Evolutionary conservation across 495 filamentous ascomycete species (phyloP), one percentile per base, ranked within the genome.

Genomic region (Aspergillus hancockii): DNA sequence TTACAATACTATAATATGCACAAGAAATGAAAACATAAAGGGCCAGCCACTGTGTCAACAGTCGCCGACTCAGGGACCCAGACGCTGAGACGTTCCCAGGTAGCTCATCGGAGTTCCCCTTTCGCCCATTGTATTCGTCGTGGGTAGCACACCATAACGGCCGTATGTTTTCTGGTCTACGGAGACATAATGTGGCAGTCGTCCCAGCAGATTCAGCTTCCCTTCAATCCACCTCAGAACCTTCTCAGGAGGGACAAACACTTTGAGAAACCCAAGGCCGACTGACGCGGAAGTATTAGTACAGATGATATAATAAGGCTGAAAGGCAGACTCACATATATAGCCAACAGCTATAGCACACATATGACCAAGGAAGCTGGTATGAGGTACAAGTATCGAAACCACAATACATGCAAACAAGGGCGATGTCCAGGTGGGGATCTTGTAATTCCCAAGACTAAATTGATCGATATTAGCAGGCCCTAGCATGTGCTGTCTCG

Each of bases 141-240:
- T 84, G 2, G 92, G 92, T 21, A 97, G 75, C 18, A 97, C 90
- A 0, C 92, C 92, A 67, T 93, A 96, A 49, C 92, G 82, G n/a
- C 92, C 92, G 67, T 91, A 95, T n/a, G 89, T 95, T 82, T 95
- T 96, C 69, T 96, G 92, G 67, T 97, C 92, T 13, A 97, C 85
- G 19, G 89, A 92, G 16, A 97, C 87, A 66, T 95, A 97, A 72
- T 93, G 89, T 16, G 92, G 91, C 38, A 96, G 72, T 57, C 90
- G 80, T 14, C 86, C 90, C 4, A 95, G 78, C 19, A 96, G 81
- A 62, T 96, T 93, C 53, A 95, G 65, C 70, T 90, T 95, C 19
- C 83, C 82, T 73, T 97, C 92, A 52, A 96, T 84, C 83, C 84
- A 96, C 49, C 92, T 80, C 40, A 96, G 76, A 25, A 87, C 73